Conservation (phyloP, 441 rosid species). For the Metrosideros polymorpha region DNA sequence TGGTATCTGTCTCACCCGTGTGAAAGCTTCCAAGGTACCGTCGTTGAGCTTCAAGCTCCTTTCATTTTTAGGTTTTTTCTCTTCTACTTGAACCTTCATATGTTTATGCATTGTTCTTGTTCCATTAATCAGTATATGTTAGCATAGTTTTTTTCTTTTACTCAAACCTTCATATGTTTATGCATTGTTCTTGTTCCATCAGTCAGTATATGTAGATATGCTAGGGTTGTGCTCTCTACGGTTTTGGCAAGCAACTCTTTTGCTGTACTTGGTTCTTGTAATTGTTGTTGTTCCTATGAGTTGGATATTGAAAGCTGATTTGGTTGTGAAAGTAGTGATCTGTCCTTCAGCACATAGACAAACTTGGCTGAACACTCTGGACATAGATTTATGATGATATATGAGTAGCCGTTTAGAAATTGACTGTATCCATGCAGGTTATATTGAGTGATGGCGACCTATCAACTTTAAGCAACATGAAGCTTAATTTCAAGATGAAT, state of each 20-base stretch:
- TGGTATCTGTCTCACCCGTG: slow-evolving; percentile 68
- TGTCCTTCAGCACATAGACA: not conserved
- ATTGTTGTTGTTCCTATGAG: not conserved
- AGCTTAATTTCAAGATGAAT: slow-evolving; percentile 55
- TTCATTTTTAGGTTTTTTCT: not conserved
- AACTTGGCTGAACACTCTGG: not conserved
- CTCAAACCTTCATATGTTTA: not conserved
- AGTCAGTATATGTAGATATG: not conserved
- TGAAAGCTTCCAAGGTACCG: slow-evolving; percentile 61
- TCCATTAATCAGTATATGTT: not conserved
- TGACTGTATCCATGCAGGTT: slow-evolving; percentile 25
- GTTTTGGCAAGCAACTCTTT: not conserved
- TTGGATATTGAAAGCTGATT: not conserved
- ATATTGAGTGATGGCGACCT: slow-evolving; percentile 64
- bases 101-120: not conserved
- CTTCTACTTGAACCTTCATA: not conserved
- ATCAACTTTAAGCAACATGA: slow-evolving; percentile 71
- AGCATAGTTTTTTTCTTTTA: not conserved
- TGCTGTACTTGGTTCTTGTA: not conserved
- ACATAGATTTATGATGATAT: not conserved
- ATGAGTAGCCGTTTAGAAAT: not conserved
- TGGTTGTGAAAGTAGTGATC: not conserved
- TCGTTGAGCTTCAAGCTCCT: not conserved
- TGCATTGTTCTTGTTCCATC: not conserved
- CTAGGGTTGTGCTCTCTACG: not conserved